Evolutionary conservation across 106 monocot species (phyloP).

Genomic region (Allium sativum): DNA sequence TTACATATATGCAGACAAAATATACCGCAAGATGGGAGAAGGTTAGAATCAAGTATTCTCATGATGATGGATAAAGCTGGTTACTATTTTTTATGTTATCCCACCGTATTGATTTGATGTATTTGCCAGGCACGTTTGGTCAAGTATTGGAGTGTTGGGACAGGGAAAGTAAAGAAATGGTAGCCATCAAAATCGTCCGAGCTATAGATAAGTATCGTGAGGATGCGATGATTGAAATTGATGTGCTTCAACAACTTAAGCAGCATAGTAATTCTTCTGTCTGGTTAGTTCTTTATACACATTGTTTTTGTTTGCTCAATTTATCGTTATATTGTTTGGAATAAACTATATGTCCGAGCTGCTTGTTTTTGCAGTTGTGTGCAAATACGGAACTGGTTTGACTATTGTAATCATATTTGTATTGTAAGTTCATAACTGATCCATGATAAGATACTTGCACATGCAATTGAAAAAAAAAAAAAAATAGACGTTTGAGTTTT

Average conservation of each 20-base stretch:
- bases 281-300: constrained; percentile 16
- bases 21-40: constrained; percentile 58
- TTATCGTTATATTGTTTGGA: background rate
- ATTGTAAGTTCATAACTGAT: constrained; percentile 79
- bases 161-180: constrained; percentile 58
- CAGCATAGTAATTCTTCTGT: constrained; percentile 27
- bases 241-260: constrained; percentile 43
- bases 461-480: background rate
- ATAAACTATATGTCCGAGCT: background rate
- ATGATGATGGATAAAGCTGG: too few relatives aligned
- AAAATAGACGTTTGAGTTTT: constrained; percentile 17
- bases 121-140: constrained; percentile 52
- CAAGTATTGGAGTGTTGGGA: constrained; percentile 79
- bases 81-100: background rate
- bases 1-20: constrained; percentile 25
- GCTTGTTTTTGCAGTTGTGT: constrained; percentile 92
- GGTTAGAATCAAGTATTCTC: constrained; percentile 26
- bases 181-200: constrained; percentile 59
- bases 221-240: constrained; percentile 65
- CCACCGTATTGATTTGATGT: background rate
- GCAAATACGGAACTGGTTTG: constrained; percentile 99
- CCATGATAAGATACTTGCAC: constrained; percentile 27
- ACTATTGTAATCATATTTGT: constrained; percentile 99
- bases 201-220: constrained; percentile 50
- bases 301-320: background rate